These are phyloP conservation scores for Pleurotus eryngii DNA, from an alignment of 768 basidiomycete species.

Conservation along the genomic window DNA sequence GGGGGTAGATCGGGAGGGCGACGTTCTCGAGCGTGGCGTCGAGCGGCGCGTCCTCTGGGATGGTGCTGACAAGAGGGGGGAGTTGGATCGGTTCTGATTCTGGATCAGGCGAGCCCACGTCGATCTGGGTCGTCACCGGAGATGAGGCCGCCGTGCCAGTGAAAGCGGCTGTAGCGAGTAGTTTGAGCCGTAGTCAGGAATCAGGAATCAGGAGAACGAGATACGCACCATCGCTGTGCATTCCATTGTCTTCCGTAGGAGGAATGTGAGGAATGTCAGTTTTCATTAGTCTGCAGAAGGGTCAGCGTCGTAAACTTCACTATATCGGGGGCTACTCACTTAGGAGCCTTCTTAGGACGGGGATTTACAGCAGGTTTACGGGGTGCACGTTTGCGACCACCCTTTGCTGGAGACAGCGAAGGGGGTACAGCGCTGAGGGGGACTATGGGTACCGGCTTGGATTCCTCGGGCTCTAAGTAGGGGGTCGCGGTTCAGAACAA, in stretches of 20 bases:
- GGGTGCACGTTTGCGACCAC: background rate
- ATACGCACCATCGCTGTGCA: conserved; percentile 6
- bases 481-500: conserved; percentile 36
- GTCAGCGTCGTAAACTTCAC: background rate
- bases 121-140: conserved; percentile 51
- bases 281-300: background rate
- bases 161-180: conserved; percentile 34
- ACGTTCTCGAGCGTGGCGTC: conserved; percentile 56
- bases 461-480: conserved; percentile 29
- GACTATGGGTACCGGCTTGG: conserved; percentile 15
- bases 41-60: conserved; percentile 46
- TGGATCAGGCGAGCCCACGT: conserved; percentile 47
- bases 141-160: conserved; percentile 74
- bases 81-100: conserved; percentile 8
- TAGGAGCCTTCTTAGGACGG: conserved; percentile 6
- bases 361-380: background rate
- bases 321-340: background rate
- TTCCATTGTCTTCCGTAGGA: background rate
- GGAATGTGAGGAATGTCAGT: background rate
- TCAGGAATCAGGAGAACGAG: background rate
- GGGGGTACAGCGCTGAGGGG: conserved; percentile 12
- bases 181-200: conserved; percentile 5
- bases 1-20: conserved; percentile 70
- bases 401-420: conserved; percentile 6
- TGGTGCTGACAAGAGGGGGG: conserved; percentile 18